Evolutionary conservation across 164 flowering plant species (phyloP).

Genomic region (Aristolochia contorta): DNA sequence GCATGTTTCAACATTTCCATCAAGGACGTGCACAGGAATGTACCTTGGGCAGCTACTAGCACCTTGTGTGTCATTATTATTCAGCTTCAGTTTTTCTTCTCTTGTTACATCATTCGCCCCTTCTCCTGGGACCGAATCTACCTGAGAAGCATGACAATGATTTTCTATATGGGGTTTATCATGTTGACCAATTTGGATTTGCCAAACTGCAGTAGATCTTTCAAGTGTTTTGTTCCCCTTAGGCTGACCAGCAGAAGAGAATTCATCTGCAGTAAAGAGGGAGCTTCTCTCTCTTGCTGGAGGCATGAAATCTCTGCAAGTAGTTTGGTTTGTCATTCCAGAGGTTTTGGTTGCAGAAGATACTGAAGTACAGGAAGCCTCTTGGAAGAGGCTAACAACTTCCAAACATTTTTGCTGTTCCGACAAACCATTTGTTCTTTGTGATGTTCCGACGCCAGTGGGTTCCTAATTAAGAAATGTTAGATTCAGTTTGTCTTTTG

Average conservation of each 20-base stretch:
- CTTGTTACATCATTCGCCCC: conserved; percentile 18
- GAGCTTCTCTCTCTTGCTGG: conserved; percentile 20
- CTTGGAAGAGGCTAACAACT: conserved; percentile 33
- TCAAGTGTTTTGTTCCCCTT: conserved; percentile 18
- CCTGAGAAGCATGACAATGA: conserved; percentile 6
- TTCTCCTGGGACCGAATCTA: conserved; percentile 17
- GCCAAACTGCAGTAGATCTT: conserved; percentile 18
- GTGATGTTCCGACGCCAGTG: conserved; percentile 28
- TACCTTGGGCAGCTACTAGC: conserved; percentile 53
- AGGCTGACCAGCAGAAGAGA: conserved; percentile 18
- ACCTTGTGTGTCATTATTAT: conserved; percentile 26
- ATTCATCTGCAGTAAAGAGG: conserved; percentile 22
- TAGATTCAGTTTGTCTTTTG: not conserved
- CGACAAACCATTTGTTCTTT: conserved; percentile 21
- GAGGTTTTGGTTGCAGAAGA: conserved; percentile 19
- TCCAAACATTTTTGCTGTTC: conserved; percentile 35
- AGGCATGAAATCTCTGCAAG: conserved; percentile 42
- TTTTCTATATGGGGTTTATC: conserved; percentile 6
- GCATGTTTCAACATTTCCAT: conserved; percentile 32
- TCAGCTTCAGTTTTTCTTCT: conserved; percentile 14
- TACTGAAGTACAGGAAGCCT: conserved; percentile 34
- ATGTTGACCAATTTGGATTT: conserved; percentile 15
- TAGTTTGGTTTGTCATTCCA: conserved; percentile 17
- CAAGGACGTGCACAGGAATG: conserved; percentile 57
- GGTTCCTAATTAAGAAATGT: conserved; percentile 26